Conservation (phyloP, 2,329 filamentous ascomycete species). For the Apiospora marii region DNA sequence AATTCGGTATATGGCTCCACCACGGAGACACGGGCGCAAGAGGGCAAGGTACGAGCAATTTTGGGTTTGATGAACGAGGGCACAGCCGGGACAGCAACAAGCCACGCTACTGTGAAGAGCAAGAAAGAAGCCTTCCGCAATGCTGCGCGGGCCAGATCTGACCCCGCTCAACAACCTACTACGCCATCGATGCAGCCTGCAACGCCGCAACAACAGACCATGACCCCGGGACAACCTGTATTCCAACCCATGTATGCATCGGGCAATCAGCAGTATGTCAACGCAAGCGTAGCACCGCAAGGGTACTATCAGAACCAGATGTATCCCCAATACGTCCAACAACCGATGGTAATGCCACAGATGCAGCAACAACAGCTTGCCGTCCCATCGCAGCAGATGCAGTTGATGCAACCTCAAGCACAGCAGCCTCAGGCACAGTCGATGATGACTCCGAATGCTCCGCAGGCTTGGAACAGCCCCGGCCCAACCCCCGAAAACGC, state of each 20-base stretch:
- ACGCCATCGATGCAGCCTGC: neutral
- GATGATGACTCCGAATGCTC: neutral
- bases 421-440: neutral
- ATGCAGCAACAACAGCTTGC: neutral
- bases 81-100: neutral
- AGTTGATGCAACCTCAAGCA: neutral
- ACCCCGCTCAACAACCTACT: neutral
- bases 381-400: neutral
- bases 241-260: neutral
- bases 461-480: neutral
- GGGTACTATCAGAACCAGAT: neutral
- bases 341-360: neutral
- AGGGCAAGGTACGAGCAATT: neutral
- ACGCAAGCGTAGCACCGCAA: neutral
- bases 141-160: neutral
- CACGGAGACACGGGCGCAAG: neutral
- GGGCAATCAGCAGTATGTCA: neutral
- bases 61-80: neutral
- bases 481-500: neutral
- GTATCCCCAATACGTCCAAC: neutral
- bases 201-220: neutral
- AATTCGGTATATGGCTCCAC: neutral
- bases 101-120: neutral
- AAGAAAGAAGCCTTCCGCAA: neutral
- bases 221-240: neutral